Evolutionary conservation across 257 asterid genomes (phyloP), one percentile per base, ranked within the genome.

Genomic region (Solanum pennellii): DNA sequence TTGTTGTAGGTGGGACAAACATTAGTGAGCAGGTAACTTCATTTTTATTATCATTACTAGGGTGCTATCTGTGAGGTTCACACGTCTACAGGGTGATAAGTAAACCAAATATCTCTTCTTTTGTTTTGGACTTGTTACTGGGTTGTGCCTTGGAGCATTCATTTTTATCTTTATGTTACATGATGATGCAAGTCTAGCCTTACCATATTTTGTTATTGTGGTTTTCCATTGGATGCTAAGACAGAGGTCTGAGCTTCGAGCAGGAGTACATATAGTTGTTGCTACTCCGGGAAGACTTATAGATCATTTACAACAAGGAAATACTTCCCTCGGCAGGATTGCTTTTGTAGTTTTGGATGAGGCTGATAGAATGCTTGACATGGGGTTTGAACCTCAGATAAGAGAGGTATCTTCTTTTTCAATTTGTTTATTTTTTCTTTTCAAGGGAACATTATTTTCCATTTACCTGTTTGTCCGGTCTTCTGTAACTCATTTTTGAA

Each of bases 351-450:
- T 94, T 88, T 91, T 96, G 89, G 99, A 96, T 89, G 99, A 96
- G 86, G 99, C 99, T 89, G 99, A 96, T 87, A 91, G 99, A 86
- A 95, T 96, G 99, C 98, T 96, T 76, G 98, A 96, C 90, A 94
- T 96, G 98, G 99, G 99, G 88, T 96, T 96, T 91, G 99, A 96
- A 91, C 97, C 98, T 88, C 98, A 96, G 92, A 96, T 96, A 92
- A 94, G 95, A 94, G 98, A 96, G 98, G 99, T 95, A 83, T 62
- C 79, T 79, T 42, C 35, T 86, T 14, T 87, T 85, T 56, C 47
- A n/a, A 39, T 52, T 83, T 83, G 49, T 44, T 73, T 66, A 23
- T 77, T 14, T 71, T 56, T 49, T 86, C 82, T 68, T n/a, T 29
- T 35, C 73, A 25, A 56, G 12, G 49, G 33, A 35, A 44, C 87